These are phyloP conservation scores for Ustilago shanxiensis DNA, from an alignment of 1,284 basidiomycete species.

Conservation along the genomic window DNA sequence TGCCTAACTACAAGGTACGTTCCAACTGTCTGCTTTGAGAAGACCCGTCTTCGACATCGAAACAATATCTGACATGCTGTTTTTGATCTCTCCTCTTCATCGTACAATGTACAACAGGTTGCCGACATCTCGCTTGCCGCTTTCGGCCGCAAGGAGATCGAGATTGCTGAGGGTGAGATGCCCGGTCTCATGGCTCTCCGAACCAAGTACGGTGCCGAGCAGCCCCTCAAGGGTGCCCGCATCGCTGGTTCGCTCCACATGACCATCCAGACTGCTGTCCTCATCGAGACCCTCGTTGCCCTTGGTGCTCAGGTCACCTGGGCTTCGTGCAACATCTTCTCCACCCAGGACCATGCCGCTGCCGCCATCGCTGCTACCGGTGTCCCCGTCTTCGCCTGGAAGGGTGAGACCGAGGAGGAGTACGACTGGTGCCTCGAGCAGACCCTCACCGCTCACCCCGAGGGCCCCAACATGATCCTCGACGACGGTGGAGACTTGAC, in stretches of 20 bases:
- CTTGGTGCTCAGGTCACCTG: conserved; percentile 98
- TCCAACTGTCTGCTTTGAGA: background rate
- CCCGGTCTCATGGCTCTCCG: conserved; percentile 69
- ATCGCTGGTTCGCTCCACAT: conserved; percentile 82
- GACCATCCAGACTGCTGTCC: conserved; percentile 86
- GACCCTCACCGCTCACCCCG: conserved; percentile 84
- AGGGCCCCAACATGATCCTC: conserved; percentile 98
- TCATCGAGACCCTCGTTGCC: conserved; percentile 77
- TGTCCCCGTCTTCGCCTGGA: conserved; percentile 99
- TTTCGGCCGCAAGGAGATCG: conserved; percentile 97
- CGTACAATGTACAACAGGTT: conserved; percentile 56
- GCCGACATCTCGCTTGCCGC: conserved; percentile 94
- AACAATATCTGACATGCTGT: conserved; percentile 3
- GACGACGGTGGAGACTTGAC: conserved; percentile 99
- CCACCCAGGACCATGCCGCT: conserved; percentile 97
- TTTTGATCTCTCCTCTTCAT: background rate
- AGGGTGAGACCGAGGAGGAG: conserved; percentile 99
- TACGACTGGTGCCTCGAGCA: conserved; percentile 96
- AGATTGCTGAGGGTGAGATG: conserved; percentile 83
- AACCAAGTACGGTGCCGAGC: conserved; percentile 79
- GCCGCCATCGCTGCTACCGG: conserved; percentile 98
- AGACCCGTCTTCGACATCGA: background rate
- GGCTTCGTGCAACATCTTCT: conserved; percentile 99
- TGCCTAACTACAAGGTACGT: conserved; percentile 64
- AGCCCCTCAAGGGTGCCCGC: conserved; percentile 94